Percentiles rank a stretch among this genome's conserved stretches.
Evolutionary conservation across 768 basidiomycete species (phyloP).

Genomic region (Dacryopinax spathularia): DNA sequence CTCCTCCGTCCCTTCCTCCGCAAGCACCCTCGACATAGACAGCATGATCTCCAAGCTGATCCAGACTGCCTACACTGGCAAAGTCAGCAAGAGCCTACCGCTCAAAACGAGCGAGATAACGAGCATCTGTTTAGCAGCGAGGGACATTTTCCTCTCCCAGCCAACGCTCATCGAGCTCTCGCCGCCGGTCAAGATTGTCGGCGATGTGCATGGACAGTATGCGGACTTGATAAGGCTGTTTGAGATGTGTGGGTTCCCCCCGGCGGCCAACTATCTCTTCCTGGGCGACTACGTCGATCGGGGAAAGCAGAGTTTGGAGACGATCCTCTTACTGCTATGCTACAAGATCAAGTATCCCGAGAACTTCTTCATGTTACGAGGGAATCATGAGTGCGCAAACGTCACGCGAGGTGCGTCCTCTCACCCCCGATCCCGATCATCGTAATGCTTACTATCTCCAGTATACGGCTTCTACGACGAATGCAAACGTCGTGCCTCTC

Average conservation of each 20-base stretch:
- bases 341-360: conserved; percentile 99
- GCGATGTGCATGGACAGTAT: conserved; percentile 98
- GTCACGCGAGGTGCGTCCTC: conserved; percentile 77
- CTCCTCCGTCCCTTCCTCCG: conserved; percentile 40
- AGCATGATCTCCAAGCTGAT: conserved; percentile 95
- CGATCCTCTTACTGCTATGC: conserved; percentile 87
- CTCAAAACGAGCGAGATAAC: conserved; percentile 94
- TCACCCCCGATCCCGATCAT: not conserved
- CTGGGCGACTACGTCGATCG: conserved; percentile 98
- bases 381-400: conserved; percentile 98
- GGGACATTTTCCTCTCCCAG: conserved; percentile 90
- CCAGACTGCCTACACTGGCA: conserved; percentile 94
- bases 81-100: conserved; percentile 89
- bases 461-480: conserved; percentile 99
- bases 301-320: conserved; percentile 96
- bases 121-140: conserved; percentile 83
- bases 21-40: conserved; percentile 76
- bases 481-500: conserved; percentile 97
- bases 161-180: conserved; percentile 94
- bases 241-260: conserved; percentile 99
- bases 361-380: conserved; percentile 94
- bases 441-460: conserved; percentile 22
- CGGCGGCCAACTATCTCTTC: conserved; percentile 93
- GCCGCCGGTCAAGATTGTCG: conserved; percentile 98
- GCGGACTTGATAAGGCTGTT: conserved; percentile 95